Percentiles rank a stretch among this genome's conserved stretches.
These are phyloP conservation scores for Phytopythium kandeliae DNA, from an alignment of 352 stramenopile species.

Conservation along the genomic window DNA sequence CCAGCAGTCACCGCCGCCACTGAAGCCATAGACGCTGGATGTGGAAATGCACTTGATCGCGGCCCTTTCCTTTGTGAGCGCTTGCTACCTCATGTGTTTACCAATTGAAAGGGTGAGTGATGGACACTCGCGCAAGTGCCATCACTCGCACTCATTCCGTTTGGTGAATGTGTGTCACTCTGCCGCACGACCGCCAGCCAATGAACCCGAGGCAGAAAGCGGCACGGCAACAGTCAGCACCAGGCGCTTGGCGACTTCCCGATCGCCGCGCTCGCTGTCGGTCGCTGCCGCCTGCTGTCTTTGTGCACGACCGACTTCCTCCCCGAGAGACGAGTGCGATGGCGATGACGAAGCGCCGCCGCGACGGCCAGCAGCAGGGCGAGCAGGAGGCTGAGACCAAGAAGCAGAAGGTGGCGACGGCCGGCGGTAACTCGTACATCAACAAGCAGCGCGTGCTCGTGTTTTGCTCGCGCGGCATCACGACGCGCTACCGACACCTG, in stretches of 20 bases:
- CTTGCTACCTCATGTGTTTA: too few relatives aligned
- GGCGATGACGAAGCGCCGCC: constrained; percentile 40
- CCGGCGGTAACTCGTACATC: constrained; percentile 50
- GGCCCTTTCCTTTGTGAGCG: too few relatives aligned
- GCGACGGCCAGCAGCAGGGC: constrained; percentile 23
- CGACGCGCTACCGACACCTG: constrained; percentile 96
- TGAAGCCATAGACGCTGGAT: neutral
- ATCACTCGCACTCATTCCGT: too few relatives aligned
- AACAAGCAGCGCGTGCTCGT: constrained; percentile 94
- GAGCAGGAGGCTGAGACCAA: constrained; percentile 23
- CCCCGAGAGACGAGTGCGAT: constrained; percentile 10
- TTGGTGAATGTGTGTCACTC: neutral
- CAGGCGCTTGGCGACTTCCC: neutral
- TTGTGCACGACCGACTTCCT: neutral
- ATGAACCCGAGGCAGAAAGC: constrained; percentile 6
- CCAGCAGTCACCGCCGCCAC: constrained; percentile 9
- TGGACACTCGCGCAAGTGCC: too few relatives aligned
- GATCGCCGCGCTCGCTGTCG: neutral
- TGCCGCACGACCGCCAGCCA: constrained; percentile 4
- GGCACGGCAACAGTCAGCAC: neutral
- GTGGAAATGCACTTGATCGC: too few relatives aligned
- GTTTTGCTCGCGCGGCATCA: constrained; percentile 91
- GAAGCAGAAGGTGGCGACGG: constrained; percentile 27
- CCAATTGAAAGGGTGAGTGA: too few relatives aligned
- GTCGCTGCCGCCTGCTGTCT: too few relatives aligned